phyloP scores from a whole-genome alignment of 352 stramenopile species.

The Globisporangium splendens region DNA sequence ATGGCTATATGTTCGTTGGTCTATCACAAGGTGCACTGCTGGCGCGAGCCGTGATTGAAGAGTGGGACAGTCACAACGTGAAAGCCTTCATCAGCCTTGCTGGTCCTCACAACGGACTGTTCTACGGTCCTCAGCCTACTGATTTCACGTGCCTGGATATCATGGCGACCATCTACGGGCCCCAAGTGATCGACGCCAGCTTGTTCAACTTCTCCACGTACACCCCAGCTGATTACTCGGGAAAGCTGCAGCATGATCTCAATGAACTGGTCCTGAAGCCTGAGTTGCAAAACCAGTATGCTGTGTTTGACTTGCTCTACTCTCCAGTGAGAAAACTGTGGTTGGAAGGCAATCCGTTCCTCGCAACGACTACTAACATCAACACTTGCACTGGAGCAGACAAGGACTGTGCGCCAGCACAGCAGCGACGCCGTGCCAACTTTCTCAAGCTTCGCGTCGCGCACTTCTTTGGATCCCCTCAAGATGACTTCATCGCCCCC shows the following conservation, averaged over 20 bases:
- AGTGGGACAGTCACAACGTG: constrained; percentile 28
- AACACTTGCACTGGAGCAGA: neutral
- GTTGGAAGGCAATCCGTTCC: constrained; percentile 11
- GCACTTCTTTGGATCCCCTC: constrained; percentile 28
- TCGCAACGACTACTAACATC: constrained; percentile 16
- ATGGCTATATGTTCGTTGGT: constrained; percentile 31
- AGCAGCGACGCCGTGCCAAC: constrained; percentile 21
- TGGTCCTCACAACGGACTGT: constrained; percentile 25
- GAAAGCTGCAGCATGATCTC: constrained; percentile 26
- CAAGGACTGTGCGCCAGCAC: neutral
- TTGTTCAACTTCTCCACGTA: constrained; percentile 24
- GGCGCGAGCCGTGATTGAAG: constrained; percentile 23
- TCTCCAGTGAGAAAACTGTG: constrained; percentile 4
- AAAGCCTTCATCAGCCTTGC: constrained; percentile 23
- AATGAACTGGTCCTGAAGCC: too few relatives aligned
- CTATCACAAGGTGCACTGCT: constrained; percentile 26
- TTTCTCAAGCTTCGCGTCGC: constrained; percentile 16
- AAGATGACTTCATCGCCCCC: constrained; percentile 23
- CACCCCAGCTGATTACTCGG: constrained; percentile 9
- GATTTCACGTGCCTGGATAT: constrained; percentile 15
- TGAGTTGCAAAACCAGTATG: too few relatives aligned
- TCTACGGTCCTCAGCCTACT: constrained; percentile 24
- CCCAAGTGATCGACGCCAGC: constrained; percentile 6
- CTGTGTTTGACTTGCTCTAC: constrained; percentile 17
- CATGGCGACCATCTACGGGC: constrained; percentile 15